phyloP scores from a whole-genome alignment of 352 stramenopile genomes.

The Hyaloperonospora brassicae region DNA sequence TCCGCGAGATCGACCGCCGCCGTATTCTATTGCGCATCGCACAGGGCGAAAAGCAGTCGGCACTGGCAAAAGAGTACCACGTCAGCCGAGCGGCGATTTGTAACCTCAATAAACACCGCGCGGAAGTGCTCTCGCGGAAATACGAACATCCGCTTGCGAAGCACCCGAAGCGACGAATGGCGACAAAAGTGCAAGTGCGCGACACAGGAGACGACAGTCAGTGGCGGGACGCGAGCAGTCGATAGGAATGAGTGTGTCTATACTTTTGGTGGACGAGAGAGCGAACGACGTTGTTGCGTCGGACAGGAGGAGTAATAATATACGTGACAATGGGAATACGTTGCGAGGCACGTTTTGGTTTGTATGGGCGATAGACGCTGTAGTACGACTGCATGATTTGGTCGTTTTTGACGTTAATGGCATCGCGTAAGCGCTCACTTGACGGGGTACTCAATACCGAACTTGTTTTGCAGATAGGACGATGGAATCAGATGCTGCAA shows the following conservation, averaged over 20 bases:
- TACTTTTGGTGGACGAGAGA: not conserved
- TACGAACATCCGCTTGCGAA: slow-evolving; percentile 52
- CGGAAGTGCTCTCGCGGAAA: slow-evolving; percentile 38
- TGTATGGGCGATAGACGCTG: no score
- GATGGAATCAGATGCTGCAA: no score
- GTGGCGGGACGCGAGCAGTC: not conserved
- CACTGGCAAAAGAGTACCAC: slow-evolving; percentile 58
- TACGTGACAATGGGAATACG: no score
- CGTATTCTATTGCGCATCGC: slow-evolving; percentile 49
- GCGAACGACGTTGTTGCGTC: not conserved
- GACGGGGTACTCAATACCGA: no score
- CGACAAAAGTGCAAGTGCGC: slow-evolving; percentile 5
- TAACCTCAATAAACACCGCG: slow-evolving; percentile 59
- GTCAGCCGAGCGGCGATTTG: slow-evolving; percentile 63
- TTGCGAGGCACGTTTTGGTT: no score
- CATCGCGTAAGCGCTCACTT: no score
- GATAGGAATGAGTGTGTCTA: not conserved
- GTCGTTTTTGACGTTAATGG: no score
- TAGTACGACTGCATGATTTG: no score
- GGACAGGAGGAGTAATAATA: not conserved
- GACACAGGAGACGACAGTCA: slow-evolving; percentile 6
- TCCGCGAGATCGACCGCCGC: slow-evolving; percentile 59
- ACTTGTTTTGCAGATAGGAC: no score
- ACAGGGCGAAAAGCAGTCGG: slow-evolving; percentile 54
- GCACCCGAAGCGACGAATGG: slow-evolving; percentile 39